Evolutionary conservation across 345 rosid species (phyloP).

Genomic region (Aquilaria sinensis): DNA sequence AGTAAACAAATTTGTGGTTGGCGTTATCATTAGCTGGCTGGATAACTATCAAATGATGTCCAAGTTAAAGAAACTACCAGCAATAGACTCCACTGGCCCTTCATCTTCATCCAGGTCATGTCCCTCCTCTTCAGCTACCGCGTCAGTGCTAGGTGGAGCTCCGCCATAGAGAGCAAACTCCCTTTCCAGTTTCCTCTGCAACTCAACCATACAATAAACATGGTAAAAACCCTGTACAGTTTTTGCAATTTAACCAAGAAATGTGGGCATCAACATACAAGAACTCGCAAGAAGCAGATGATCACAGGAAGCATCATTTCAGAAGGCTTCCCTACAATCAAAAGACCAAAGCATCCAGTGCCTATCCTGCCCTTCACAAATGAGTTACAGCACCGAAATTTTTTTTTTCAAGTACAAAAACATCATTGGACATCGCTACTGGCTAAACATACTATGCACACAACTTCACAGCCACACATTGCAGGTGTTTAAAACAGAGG

Average conservation of each 20-base stretch:
- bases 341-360: background rate
- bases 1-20: background rate
- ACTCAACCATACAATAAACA: conserved; percentile 1
- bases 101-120: conserved; percentile 26
- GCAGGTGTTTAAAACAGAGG: too few relatives aligned
- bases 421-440: background rate
- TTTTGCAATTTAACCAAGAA: background rate
- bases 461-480: too few relatives aligned
- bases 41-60: conserved; percentile 3
- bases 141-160: conserved; percentile 27
- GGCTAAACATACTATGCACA: too few relatives aligned
- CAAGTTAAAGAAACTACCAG: conserved; percentile 33
- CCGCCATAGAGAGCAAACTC: conserved; percentile 37
- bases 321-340: background rate
- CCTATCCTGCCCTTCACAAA: background rate
- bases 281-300: too few relatives aligned
- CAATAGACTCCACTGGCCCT: conserved; percentile 30
- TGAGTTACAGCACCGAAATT: background rate
- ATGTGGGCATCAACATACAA: background rate
- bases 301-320: too few relatives aligned
- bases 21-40: background rate
- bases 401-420: too few relatives aligned
- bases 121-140: conserved; percentile 29
- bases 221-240: background rate
- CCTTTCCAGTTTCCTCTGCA: conserved; percentile 77